These are phyloP conservation scores for Polytrichum commune DNA, from an alignment of 225 moss, liverwort and hornwort species.

Conservation along the genomic window DNA sequence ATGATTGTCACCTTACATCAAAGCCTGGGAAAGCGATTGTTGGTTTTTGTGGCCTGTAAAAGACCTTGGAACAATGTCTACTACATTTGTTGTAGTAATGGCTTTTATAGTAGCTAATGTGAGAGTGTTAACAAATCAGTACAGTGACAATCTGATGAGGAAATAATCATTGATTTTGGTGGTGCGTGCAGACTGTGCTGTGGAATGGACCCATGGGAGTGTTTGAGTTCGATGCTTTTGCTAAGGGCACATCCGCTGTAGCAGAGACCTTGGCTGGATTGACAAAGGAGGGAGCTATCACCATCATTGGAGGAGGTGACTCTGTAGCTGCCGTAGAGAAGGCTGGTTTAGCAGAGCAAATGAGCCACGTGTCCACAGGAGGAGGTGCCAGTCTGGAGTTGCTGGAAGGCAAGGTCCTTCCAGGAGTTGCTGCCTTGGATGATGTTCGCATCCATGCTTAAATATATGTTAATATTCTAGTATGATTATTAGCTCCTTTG, in stretches of 20 bases:
- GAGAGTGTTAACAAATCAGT: too few species aligned
- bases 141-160: too few species aligned
- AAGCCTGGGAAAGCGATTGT: too few species aligned
- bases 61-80: too few species aligned
- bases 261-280: constrained; percentile 68
- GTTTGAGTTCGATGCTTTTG: constrained; percentile 79
- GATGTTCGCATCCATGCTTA: constrained; percentile 56
- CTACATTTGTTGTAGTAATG: too few species aligned
- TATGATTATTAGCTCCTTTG: too few species aligned
- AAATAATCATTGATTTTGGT: too few species aligned
- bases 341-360: constrained; percentile 62
- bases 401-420: constrained; percentile 90
- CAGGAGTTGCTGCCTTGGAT: constrained; percentile 79
- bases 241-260: constrained; percentile 48
- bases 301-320: constrained; percentile 97
- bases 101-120: too few species aligned
- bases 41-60: too few species aligned
- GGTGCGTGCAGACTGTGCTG: constrained; percentile 61
- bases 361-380: constrained; percentile 98
- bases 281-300: constrained; percentile 69
- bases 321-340: constrained; percentile 95
- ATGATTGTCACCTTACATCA: too few species aligned
- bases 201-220: constrained; percentile 99
- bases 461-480: neutral
- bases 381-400: constrained; percentile 96